Evolutionary conservation across 768 basidiomycete genomes (phyloP), one percentile per base, ranked within the genome.

Genomic region (Termitomyces sp.): DNA sequence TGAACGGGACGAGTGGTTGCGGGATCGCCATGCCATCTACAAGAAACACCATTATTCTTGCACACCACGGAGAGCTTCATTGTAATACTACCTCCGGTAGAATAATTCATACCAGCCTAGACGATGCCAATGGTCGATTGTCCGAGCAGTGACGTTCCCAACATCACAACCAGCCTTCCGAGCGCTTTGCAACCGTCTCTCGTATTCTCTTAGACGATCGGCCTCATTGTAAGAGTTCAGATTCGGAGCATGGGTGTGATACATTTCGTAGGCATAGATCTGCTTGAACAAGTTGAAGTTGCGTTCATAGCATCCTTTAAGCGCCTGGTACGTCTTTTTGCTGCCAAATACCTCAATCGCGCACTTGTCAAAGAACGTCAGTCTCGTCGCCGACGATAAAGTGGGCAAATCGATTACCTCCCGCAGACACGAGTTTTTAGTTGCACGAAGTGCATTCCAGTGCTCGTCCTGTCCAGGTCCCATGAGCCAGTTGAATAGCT

Each of bases 231-330:
- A 70, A 10, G 73, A 66, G 32, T 73, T 73, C 51, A 70, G 65
- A 59, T 63, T 62, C 38, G 69, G 70, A 41, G 69, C 59, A 61
- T 77, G 71, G 38, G 71, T 65, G 54, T 81, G 70, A 58, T 77
- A 86, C 12, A 71, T 72, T 67, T 92, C 87, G 60, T 89, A 88
- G 6, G 82, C 78, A 65, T 87, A 86, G 38, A 92, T 88, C 68
- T 91, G 89, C 70, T 88, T 90, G 79, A 90, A 92, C 16, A 90
- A 72, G 62, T 90, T 90, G 62, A 92, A 89, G 62, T 90, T 91
- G 65, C 89, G 87, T 66, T 92, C 89, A 60, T 89, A 92, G 65
- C 89, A 91, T 21, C 89, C 89, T 72, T 92, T 92, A 54, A 92
- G 78, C 0, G 89, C 89, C 65, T 90, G 88, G 60, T 90, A 91